Conservation (phyloP, 2,329 filamentous ascomycete species). For the Aureobasidium musti region DNA sequence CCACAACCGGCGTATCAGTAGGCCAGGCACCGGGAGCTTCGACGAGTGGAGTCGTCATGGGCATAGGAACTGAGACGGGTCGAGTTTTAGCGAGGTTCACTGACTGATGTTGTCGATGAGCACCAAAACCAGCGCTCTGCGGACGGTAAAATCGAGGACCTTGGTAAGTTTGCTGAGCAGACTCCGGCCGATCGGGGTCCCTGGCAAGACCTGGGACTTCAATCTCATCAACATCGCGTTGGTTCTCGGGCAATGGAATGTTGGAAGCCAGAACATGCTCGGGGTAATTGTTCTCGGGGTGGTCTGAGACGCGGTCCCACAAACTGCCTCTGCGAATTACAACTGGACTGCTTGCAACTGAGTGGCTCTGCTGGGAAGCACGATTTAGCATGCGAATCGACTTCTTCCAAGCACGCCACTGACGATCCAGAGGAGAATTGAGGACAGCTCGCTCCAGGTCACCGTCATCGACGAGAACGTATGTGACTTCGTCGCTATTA, state of each 20-base stretch:
- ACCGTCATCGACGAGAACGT: slow-evolving; percentile 79
- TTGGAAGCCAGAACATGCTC: slow-evolving; percentile 53
- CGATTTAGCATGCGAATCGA: slow-evolving; percentile 57
- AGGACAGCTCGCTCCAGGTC: slow-evolving; percentile 94
- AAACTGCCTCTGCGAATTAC: slow-evolving; percentile 23
- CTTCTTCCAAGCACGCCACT: slow-evolving; percentile 97
- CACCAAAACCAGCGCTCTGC: slow-evolving; percentile 7
- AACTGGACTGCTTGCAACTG: slow-evolving; percentile 10
- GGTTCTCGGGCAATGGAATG: slow-evolving; percentile 68
- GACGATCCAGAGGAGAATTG: slow-evolving; percentile 79
- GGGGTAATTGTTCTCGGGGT: slow-evolving; percentile 46
- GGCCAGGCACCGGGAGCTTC: slow-evolving; percentile 28
- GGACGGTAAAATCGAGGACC: neutral
- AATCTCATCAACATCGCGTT: slow-evolving; percentile 75
- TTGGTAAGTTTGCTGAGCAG: slow-evolving; percentile 43
- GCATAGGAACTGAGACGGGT: slow-evolving; percentile 7
- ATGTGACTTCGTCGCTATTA: slow-evolving; percentile 16
- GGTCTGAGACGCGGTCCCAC: slow-evolving; percentile 22
- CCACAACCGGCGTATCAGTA: neutral
- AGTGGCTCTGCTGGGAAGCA: slow-evolving; percentile 8
- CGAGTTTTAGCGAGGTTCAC: neutral
- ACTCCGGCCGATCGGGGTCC: slow-evolving; percentile 57
- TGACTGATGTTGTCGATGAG: neutral
- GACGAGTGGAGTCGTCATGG: slow-evolving; percentile 21
- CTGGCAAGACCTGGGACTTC: slow-evolving; percentile 71